phyloP scores from a whole-genome alignment of 202 grass and related monocot species.

The Setaria italica region DNA sequence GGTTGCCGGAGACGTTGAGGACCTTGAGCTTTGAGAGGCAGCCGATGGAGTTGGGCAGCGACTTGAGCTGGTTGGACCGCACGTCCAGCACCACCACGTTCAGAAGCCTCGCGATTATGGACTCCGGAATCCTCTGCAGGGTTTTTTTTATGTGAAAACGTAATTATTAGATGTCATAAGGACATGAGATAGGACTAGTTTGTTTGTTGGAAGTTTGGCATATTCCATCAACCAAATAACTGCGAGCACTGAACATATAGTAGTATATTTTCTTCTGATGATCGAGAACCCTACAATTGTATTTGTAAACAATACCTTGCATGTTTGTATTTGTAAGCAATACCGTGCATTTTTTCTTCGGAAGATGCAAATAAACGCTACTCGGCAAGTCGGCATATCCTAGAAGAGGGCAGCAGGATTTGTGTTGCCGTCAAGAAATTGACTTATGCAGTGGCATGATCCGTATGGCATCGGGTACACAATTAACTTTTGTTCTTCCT shows the following conservation, averaged over 20 bases:
- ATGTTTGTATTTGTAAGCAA: not conserved
- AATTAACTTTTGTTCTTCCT: not conserved
- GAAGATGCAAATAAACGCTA: not conserved
- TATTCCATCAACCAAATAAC: not conserved
- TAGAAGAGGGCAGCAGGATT: not conserved
- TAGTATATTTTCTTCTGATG: not conserved
- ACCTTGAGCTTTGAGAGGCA: constrained; percentile 96
- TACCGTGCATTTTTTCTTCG: not conserved
- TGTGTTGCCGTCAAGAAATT: not conserved
- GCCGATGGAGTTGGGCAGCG: constrained; percentile 93
- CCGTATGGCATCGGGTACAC: not conserved
- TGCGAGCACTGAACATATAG: not conserved
- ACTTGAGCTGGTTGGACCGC: constrained; percentile 91
- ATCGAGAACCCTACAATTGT: not conserved
- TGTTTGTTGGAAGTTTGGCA: not conserved
- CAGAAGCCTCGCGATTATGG: constrained; percentile 83
- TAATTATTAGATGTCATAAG: not conserved
- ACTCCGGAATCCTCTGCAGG: constrained; percentile 87
- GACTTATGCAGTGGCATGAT: not conserved
- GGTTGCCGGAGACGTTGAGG: constrained; percentile 95
- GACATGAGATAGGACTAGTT: no score
- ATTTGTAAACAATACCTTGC: not conserved
- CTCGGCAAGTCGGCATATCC: not conserved
- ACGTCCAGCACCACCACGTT: constrained; percentile 85
- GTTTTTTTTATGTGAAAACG: not conserved